These are phyloP conservation scores for Jamesozyma piceae DNA, from an alignment of 805 yeast genomes.

Conservation along the genomic window DNA sequence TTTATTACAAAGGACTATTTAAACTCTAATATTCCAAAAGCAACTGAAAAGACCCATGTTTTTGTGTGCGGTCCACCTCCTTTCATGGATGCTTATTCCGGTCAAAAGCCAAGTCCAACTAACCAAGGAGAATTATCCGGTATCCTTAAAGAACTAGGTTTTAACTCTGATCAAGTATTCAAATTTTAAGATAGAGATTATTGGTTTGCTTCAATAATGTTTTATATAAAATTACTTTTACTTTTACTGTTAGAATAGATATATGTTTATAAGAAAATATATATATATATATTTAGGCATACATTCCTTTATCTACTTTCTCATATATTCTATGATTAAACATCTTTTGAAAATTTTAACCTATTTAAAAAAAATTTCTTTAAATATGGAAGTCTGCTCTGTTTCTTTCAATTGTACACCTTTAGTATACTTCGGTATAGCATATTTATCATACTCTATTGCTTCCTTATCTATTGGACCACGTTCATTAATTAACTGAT, in stretches of 20 bases:
- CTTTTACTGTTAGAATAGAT: too few relatives aligned
- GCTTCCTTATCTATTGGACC: not conserved
- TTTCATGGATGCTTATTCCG: slow-evolving; percentile 79
- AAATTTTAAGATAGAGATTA: slow-evolving; percentile 51
- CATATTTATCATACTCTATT: slow-evolving; percentile 3
- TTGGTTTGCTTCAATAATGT: not conserved
- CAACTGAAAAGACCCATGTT: slow-evolving; percentile 60
- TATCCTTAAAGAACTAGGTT: slow-evolving; percentile 79
- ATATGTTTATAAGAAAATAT: too few relatives aligned
- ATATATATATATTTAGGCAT: too few relatives aligned
- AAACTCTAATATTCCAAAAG: slow-evolving; percentile 49
- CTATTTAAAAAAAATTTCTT: slow-evolving; percentile 5
- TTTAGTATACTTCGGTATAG: slow-evolving; percentile 11
- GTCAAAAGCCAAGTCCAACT: slow-evolving; percentile 70
- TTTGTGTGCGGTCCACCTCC: slow-evolving; percentile 96
- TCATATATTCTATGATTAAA: not conserved
- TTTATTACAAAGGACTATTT: slow-evolving; percentile 71
- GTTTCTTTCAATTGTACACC: slow-evolving; percentile 16
- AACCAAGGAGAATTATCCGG: slow-evolving; percentile 96
- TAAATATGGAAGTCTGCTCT: slow-evolving; percentile 15
- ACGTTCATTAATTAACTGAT: not conserved
- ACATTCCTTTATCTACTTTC: not conserved
- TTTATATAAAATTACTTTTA: not conserved
- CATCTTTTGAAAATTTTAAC: not conserved
- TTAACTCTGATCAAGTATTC: slow-evolving; percentile 75